These are phyloP conservation scores for Xylaria scruposa DNA, from an alignment of 495 filamentous ascomycete genomes.

Conservation along the genomic window DNA sequence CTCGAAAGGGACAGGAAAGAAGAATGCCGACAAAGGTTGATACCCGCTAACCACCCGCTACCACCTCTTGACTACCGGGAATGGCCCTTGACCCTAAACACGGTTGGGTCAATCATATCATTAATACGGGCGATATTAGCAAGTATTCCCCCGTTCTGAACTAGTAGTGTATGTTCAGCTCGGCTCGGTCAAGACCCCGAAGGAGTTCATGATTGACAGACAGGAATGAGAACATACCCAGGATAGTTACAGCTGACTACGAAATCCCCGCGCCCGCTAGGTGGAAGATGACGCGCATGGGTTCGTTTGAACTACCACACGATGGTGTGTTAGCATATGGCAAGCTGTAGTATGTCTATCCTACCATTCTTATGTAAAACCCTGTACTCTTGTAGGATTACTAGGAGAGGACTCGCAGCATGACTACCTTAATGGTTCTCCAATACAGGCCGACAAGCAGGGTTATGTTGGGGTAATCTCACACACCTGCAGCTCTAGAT, in stretches of 20 bases:
- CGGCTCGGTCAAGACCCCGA: background rate
- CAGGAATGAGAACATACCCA: background rate
- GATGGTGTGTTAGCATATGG: background rate
- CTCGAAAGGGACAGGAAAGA: background rate
- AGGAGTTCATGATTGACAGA: background rate
- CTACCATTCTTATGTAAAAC: background rate
- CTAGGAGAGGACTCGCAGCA: background rate
- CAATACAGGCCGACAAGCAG: background rate
- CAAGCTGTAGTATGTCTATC: background rate
- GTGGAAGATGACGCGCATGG: background rate
- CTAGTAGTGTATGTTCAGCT: background rate
- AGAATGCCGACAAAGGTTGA: background rate
- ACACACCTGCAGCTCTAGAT: background rate
- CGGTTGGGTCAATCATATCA: background rate
- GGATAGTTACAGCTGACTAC: background rate
- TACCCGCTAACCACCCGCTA: background rate
- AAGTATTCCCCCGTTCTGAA: background rate
- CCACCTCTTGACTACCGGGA: background rate
- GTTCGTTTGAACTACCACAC: background rate
- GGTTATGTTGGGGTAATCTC: background rate
- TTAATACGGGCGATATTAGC: background rate
- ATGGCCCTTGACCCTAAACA: background rate
- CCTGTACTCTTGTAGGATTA: background rate
- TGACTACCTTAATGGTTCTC: background rate
- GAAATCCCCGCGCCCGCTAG: background rate